Evolutionary conservation across 2,329 filamentous ascomycete species (phyloP), one percentile per base, ranked within the genome.

Genomic region (Exophiala alcalophila): DNA sequence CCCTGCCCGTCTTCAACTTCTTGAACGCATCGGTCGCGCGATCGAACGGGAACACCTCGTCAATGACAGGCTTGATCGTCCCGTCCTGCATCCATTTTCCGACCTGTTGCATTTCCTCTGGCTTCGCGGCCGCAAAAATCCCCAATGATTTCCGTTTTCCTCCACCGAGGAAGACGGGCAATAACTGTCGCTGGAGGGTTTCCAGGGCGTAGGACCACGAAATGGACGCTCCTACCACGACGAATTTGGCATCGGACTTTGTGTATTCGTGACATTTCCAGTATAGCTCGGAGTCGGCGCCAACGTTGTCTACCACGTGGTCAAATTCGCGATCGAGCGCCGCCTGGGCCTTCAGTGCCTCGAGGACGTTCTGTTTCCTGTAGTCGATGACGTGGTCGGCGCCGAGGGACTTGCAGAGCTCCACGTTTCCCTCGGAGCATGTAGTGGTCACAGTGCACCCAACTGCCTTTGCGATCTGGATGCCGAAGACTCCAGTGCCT

Each of bases 301-400:
- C 76, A 19, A 81, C 71, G 56, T 77, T 77, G 59, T 84, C 80
- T 9, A 84, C 65, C 0, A 75, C 67, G 25, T 77, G 65, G 35
- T 69, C 64, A 59, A 73, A 83, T 1, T 72, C 61, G 6, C 64
- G 64, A n/a, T n/a, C n/a, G n/a, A n/a, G n/a, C n/a, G n/a, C n/a
- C 0, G 74, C 73, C 5, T 23, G 31, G 11, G 28, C 32, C 14
- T 43, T 48, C 35, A 55, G 30, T 27, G 70, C 69, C 0, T 64
- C 59, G 44, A 68, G 68, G 3, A 83, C 60, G 3, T 58, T 59
- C 28, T 46, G 35, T 0, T 65, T 61, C 15, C 69, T 73, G 58
- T 84, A 83, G 54, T 83, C 77, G 36, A 83, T 69, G 15, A 83
- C 72, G 41, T 78, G 74, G 53, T 84, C 78, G 4, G 81, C 81